phyloP scores from a whole-genome alignment of 2,329 filamentous ascomycete genomes.

The Pseudofabraea citricarpa region DNA sequence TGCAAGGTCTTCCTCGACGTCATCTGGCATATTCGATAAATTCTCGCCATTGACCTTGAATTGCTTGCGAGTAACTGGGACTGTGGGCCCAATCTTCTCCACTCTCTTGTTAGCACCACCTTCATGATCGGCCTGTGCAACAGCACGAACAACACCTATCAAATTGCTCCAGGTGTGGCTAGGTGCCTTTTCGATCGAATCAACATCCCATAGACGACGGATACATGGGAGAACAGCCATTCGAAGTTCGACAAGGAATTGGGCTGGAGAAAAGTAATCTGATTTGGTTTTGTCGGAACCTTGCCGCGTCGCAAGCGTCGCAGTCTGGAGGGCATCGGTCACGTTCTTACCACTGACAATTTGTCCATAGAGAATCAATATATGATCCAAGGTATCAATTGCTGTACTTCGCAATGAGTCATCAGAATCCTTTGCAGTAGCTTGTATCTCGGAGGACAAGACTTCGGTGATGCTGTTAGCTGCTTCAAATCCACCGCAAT shows the following conservation, averaged over 20 bases:
- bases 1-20: slow-evolving; percentile 57
- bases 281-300: slow-evolving; percentile 50
- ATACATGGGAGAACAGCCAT: slow-evolving; percentile 74
- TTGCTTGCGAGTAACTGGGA: slow-evolving; percentile 32
- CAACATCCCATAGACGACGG: slow-evolving; percentile 77
- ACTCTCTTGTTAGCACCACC: slow-evolving; percentile 54
- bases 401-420: slow-evolving; percentile 38
- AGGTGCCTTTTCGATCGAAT: slow-evolving; percentile 75
- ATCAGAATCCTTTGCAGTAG: slow-evolving; percentile 29
- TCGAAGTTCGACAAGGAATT: slow-evolving; percentile 83
- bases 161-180: slow-evolving; percentile 72
- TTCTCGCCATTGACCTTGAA: slow-evolving; percentile 48
- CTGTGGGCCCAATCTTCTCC: slow-evolving; percentile 48
- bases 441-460: slow-evolving; percentile 55
- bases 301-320: slow-evolving; percentile 43
- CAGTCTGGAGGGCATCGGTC: slow-evolving; percentile 66
- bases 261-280: slow-evolving; percentile 61
- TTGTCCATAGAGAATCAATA: slow-evolving; percentile 75
- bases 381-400: slow-evolving; percentile 41
- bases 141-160: slow-evolving; percentile 76
- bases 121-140: slow-evolving; percentile 76
- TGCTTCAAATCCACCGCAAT: slow-evolving; percentile 68
- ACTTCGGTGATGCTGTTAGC: slow-evolving; percentile 68
- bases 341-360: slow-evolving; percentile 76
- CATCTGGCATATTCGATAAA: slow-evolving; percentile 36